phyloP scores from a whole-genome alignment of 257 asterid genomes.

The Echium plantagineum region DNA sequence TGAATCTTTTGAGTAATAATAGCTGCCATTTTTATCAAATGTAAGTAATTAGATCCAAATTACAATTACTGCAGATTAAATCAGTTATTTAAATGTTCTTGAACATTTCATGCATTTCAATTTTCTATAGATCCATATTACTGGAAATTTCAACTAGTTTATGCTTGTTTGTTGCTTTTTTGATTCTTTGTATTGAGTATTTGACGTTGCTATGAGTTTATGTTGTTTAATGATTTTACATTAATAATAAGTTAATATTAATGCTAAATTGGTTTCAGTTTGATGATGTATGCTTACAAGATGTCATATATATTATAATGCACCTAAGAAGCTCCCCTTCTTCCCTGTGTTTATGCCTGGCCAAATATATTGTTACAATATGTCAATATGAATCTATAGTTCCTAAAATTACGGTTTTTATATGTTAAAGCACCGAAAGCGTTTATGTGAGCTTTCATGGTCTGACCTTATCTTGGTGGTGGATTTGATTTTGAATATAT shows the following conservation, averaged over 20 bases:
- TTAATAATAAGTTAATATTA: not conserved
- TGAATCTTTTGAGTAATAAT: constrained; percentile 12
- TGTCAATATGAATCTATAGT: too few relatives aligned
- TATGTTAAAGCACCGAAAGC: not conserved
- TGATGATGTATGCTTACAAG: too few relatives aligned
- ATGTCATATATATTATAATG: not conserved
- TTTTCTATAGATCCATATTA: constrained; percentile 34
- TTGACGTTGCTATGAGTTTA: not conserved
- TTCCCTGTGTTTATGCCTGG: too few relatives aligned
- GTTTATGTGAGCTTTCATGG: not conserved
- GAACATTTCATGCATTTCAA: constrained; percentile 6
- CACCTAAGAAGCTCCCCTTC: too few relatives aligned
- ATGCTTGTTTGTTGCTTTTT: constrained; percentile 1
- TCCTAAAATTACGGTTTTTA: not conserved
- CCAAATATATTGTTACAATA: not conserved
- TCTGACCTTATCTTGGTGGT: not conserved
- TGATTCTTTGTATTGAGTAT: not conserved
- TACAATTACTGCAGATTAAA: constrained; percentile 11
- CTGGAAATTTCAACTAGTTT: constrained; percentile 15
- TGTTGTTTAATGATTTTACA: not conserved
- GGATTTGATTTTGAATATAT: too few relatives aligned
- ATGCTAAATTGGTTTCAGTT: not conserved
- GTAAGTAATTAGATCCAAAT: constrained; percentile 72
- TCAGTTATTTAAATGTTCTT: constrained; percentile 10
- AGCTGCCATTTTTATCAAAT: constrained; percentile 12